Conservation (phyloP, 2,329 filamentous ascomycete genomes). For the Colletotrichum aenigma region DNA sequence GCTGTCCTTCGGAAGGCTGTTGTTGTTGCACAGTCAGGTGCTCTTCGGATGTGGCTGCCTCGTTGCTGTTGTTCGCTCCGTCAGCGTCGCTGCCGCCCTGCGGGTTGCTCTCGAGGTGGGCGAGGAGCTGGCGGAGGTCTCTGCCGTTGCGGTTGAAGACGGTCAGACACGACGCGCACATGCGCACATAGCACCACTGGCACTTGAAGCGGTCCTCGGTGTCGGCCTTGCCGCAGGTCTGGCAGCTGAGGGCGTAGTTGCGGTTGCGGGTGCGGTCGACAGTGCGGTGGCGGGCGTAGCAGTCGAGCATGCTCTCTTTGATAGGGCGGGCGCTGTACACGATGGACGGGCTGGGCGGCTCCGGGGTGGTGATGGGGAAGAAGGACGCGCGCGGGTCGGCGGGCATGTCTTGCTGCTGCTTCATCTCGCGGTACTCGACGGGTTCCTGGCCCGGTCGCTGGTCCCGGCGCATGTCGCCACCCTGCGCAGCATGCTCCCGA, state of each 20-base stretch:
- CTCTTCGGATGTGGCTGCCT: neutral
- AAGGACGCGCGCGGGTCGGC: conserved; percentile 39
- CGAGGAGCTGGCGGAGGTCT: conserved; percentile 47
- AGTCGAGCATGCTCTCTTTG: conserved; percentile 48
- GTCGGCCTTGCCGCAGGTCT: conserved; percentile 54
- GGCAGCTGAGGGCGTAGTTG: conserved; percentile 57
- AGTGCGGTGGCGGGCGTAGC: conserved; percentile 50
- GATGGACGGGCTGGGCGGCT: conserved; percentile 32
- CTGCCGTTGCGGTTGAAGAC: conserved; percentile 43
- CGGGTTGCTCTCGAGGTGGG: conserved; percentile 28
- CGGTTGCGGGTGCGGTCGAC: conserved; percentile 55
- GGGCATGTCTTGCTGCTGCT: conserved; percentile 26
- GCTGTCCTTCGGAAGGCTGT: neutral
- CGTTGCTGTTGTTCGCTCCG: neutral
- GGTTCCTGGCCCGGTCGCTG: conserved; percentile 1
- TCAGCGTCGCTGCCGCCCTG: neutral
- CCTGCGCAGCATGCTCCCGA: neutral
- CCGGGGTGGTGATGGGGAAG: conserved; percentile 38
- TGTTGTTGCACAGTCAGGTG: neutral
- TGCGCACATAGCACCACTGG: conserved; percentile 54
- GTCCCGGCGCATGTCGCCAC: conserved; percentile 1
- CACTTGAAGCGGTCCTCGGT: conserved; percentile 50
- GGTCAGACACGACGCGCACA: conserved; percentile 53
- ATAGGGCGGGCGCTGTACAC: conserved; percentile 48
- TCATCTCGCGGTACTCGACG: conserved; percentile 45